A percentile compares a stretch with the other conserved stretches of the same genome.
phyloP scores from a whole-genome alignment of 148 eudicot genomes.

The Heliosperma pusillum region DNA sequence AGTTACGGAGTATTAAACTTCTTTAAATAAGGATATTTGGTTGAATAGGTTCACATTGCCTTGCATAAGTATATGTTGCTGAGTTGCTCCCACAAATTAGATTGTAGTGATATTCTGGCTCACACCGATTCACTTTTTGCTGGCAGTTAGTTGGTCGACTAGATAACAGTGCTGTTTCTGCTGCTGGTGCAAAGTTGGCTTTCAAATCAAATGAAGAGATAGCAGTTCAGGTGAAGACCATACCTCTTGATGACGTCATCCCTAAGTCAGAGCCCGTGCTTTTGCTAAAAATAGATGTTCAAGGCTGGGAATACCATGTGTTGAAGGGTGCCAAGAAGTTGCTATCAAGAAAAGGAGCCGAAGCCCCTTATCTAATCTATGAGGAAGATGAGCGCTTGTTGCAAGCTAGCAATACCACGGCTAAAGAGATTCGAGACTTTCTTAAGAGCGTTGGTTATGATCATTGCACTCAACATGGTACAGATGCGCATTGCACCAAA shows the following conservation, averaged over 20 bases:
- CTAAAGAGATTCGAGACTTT: constrained; percentile 75
- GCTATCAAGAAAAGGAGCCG: constrained; percentile 65
- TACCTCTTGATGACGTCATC: constrained; percentile 73
- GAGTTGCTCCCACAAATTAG: neutral
- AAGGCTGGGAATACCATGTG: constrained; percentile 97
- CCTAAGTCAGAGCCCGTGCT: constrained; percentile 56
- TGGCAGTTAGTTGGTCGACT: constrained; percentile 83
- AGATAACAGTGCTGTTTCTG: constrained; percentile 94
- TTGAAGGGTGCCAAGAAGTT: constrained; percentile 80
- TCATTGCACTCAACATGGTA: constrained; percentile 72
- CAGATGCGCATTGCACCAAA: constrained; percentile 93
- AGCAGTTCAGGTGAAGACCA: constrained; percentile 62
- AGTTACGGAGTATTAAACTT: neutral
- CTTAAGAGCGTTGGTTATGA: constrained; percentile 63
- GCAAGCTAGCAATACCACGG: constrained; percentile 85
- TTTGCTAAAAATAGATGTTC: constrained; percentile 73
- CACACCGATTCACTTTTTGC: constrained; percentile 12
- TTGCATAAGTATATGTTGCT: neutral
- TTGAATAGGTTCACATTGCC: neutral
- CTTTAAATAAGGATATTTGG: neutral
- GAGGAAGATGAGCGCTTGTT: constrained; percentile 92
- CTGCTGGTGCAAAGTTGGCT: constrained; percentile 85
- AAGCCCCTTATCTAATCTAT: constrained; percentile 90
- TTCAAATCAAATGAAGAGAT: constrained; percentile 91
- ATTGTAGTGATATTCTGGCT: constrained; percentile 1